Evolutionary conservation across 225 moss, liverwort and hornwort genomes (phyloP), one percentile per base, ranked within the genome.

Genomic region (Neckera pumila): DNA sequence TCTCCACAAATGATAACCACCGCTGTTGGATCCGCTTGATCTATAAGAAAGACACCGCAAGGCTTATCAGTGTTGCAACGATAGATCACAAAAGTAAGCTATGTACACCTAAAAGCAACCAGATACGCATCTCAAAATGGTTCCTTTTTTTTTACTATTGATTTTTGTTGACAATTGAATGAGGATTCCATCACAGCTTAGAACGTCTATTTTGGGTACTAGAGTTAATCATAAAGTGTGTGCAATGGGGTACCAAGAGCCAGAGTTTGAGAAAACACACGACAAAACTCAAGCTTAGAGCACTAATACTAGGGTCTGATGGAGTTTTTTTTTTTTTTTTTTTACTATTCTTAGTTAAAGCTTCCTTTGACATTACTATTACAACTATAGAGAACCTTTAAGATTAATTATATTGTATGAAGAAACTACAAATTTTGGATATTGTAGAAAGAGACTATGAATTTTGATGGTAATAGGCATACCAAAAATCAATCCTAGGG

Each of bases 1-100:
- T 45, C 83, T 94, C 92, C 89, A 94, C 94, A 87, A 94, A 92
- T 36, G 93, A 91, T 67, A 94, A 82, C 94, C 94, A 94, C 49
- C 83, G 56, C 56, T 89, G 69, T 77, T 94, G 94, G 30, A 90
- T 92, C 54, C 87, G 92, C 87, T 89, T 92, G 65, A 94, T 93
- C 94, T 94, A 67, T 34, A 79, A 65, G 27, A 53, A 69, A 43
- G 36, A 65, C 14, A 86, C 54, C 82, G 59, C 9, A 23, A 49
- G 49, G 57, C 33, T 53, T 79, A 51, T 85, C 73, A 89, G 71
- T 34, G 62, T 33, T 62, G 22, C 78, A 80, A 63, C 23, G 31
- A 84, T n/a, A 43, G 17, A 81, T 72, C 80, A 82, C 49, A 60
- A 82, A 65, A 26, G 27, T 43, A 83, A 54, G 40, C 38, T 26